phyloP scores from a whole-genome alignment of 2,329 filamentous ascomycete genomes.

The Zasmidium citrigriseum region DNA sequence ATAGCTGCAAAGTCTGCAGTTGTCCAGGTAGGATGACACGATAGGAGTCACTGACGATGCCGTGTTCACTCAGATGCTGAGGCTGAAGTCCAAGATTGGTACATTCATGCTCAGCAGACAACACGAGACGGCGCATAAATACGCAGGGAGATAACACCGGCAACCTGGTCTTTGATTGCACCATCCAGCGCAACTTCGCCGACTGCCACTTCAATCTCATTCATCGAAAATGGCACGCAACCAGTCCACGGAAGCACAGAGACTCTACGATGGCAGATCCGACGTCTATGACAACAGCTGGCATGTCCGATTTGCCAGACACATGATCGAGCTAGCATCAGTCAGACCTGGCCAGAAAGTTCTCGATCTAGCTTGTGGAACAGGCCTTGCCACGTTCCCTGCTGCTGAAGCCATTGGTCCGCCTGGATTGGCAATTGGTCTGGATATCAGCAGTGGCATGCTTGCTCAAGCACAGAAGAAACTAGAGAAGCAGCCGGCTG shows the following conservation, averaged over 20 bases:
- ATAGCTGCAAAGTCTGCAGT: too few relatives aligned
- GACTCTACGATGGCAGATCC: slow-evolving; percentile 37
- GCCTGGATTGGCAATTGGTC: slow-evolving; percentile 40
- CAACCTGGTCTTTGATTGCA: too few relatives aligned
- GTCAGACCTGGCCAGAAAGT: slow-evolving; percentile 39
- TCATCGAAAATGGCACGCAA: neutral
- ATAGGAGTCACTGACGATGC: neutral
- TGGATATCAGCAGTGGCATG: slow-evolving; percentile 46
- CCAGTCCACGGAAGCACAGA: slow-evolving; percentile 19
- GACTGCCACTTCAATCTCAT: too few relatives aligned
- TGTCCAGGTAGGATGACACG: neutral
- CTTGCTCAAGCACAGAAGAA: slow-evolving; percentile 39
- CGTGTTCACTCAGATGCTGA: neutral
- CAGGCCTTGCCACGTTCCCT: slow-evolving; percentile 45
- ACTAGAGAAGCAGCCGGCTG: slow-evolving; percentile 26
- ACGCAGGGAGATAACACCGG: neutral
- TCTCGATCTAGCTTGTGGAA: slow-evolving; percentile 51
- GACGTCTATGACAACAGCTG: slow-evolving; percentile 43
- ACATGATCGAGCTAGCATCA: slow-evolving; percentile 36
- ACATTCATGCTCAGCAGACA: neutral
- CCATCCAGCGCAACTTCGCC: neutral
- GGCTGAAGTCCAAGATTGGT: neutral
- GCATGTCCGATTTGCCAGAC: slow-evolving; percentile 42
- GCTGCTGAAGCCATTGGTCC: slow-evolving; percentile 41
- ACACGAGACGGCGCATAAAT: neutral